Percentiles rank a stretch among this genome's conserved stretches.
Conservation (phyloP, 768 basidiomycete species). For the Hortiboletus campestris region DNA sequence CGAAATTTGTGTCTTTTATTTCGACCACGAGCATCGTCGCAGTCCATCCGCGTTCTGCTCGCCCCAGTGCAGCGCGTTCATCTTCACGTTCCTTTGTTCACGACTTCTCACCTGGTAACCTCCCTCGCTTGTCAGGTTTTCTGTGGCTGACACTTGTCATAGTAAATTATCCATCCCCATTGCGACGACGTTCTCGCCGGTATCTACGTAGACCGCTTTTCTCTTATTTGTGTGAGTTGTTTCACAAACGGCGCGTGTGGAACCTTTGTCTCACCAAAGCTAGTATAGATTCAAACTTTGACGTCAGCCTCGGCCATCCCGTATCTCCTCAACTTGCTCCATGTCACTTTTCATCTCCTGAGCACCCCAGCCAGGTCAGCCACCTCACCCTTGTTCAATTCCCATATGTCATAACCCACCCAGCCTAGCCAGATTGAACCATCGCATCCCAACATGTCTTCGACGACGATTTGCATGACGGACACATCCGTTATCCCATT, state of each 20-base stretch:
- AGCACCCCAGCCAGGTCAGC: conserved; percentile 8
- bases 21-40: conserved; percentile 14
- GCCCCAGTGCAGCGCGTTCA: neutral
- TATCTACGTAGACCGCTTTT: conserved; percentile 2
- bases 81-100: conserved; percentile 15
- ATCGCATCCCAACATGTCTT: conserved; percentile 13
- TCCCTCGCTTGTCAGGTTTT: neutral
- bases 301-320: conserved; percentile 5
- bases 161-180: conserved; percentile 20
- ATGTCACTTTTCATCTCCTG: conserved; percentile 20
- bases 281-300: conserved; percentile 15
- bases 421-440: conserved; percentile 4
- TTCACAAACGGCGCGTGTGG: neutral
- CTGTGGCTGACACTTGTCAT: conserved; percentile 10
- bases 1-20: conserved; percentile 19
- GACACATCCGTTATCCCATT: conserved; percentile 28
- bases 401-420: neutral
- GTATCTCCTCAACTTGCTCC: conserved; percentile 5
- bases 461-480: conserved; percentile 24
- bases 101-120: conserved; percentile 16
- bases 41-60: conserved; percentile 2
- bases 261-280: conserved; percentile 8
- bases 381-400: neutral
- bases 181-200: conserved; percentile 3
- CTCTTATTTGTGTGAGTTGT: conserved; percentile 7